Evolutionary conservation across 1,139 yeast genomes (phyloP).

Genomic region (Sugiyamaella castrensis): DNA sequence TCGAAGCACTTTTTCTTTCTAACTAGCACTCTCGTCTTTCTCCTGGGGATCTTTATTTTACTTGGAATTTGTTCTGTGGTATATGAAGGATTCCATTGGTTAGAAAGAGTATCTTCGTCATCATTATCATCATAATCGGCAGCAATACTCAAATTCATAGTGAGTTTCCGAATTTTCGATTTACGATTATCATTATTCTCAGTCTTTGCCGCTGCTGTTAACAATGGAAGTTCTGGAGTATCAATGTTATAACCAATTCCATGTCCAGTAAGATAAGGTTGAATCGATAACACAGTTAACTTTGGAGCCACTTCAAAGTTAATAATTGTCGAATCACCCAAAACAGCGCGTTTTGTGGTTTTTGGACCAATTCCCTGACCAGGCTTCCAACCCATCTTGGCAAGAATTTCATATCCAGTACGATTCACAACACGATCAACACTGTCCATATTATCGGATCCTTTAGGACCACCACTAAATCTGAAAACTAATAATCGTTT

Average conservation of each 20-base stretch:
- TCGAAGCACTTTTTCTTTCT: slow-evolving; percentile 18
- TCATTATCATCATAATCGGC: slow-evolving; percentile 21
- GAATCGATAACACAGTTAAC: slow-evolving; percentile 9
- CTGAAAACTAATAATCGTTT: too few species aligned
- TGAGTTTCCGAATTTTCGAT: slow-evolving; percentile 17
- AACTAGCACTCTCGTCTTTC: slow-evolving; percentile 1
- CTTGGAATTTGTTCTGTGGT: not conserved
- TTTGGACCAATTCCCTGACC: slow-evolving; percentile 31
- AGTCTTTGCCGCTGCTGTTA: not conserved
- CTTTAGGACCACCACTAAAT: too few species aligned
- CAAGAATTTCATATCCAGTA: slow-evolving; percentile 23
- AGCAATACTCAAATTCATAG: slow-evolving; percentile 21
- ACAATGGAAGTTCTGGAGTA: slow-evolving; percentile 13
- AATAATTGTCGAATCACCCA: slow-evolving; percentile 4
- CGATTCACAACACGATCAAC: not conserved
- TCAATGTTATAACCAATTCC: slow-evolving; percentile 25
- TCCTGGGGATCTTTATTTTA: slow-evolving; percentile 2
- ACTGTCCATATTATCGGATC: not conserved
- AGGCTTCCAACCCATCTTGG: slow-evolving; percentile 32
- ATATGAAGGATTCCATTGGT: not conserved
- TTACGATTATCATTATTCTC: not conserved
- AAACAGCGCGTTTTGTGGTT: slow-evolving; percentile 5
- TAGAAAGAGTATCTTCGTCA: not conserved
- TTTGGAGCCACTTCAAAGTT: slow-evolving; percentile 17
- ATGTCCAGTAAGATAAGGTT: slow-evolving; percentile 8